Percentiles rank a stretch among this genome's conserved stretches.
Evolutionary conservation across 106 monocot genomes (phyloP).

Genomic region (Allium sativum): DNA sequence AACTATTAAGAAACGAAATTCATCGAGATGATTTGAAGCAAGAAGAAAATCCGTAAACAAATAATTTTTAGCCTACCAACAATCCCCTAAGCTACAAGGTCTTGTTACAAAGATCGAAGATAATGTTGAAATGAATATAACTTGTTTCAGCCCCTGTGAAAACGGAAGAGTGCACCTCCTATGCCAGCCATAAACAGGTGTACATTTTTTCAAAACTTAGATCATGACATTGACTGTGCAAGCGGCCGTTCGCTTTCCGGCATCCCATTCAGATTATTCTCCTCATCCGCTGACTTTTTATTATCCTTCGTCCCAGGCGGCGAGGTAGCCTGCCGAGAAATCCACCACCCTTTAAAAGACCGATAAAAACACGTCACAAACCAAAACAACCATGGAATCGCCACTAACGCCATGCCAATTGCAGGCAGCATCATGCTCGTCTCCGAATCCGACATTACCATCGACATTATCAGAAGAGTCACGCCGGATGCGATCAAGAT

Average conservation of each 20-base stretch:
- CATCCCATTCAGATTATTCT: background rate
- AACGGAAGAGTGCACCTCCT: no score
- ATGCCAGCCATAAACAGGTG: no score
- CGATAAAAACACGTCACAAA: constrained; percentile 23
- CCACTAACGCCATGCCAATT: constrained; percentile 15
- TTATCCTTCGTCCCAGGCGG: background rate
- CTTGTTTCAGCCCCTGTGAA: no score
- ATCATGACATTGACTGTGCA: background rate
- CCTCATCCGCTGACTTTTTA: background rate
- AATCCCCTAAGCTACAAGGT: no score
- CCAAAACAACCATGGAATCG: constrained; percentile 30
- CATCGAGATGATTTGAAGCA: no score
- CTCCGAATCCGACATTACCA: background rate
- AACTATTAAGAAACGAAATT: no score
- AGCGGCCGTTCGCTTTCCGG: background rate
- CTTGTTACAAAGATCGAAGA: no score
- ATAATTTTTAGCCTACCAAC: no score
- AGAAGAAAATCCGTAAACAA: no score
- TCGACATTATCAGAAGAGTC: background rate
- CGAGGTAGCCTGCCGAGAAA: background rate
- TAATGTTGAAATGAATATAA: no score
- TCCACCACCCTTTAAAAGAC: background rate
- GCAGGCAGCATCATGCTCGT: background rate
- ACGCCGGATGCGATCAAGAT: constrained; percentile 5
- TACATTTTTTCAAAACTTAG: background rate